These are phyloP conservation scores for Cenchrus purpureus DNA, from an alignment of 176 grass and related monocot species.

Conservation along the genomic window DNA sequence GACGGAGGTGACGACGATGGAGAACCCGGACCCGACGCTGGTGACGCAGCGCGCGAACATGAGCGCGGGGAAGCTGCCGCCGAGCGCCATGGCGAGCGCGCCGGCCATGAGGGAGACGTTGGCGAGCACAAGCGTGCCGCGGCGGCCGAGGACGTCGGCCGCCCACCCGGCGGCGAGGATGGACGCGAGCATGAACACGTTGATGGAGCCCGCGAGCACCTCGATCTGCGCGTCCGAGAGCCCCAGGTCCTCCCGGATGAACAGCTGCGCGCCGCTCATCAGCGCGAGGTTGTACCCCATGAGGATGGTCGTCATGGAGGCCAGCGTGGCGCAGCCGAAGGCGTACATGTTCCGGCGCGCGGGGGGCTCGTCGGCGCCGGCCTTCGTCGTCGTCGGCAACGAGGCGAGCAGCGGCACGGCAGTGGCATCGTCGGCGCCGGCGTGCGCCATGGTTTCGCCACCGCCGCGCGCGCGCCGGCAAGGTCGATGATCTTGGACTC, in stretches of 20 bases:
- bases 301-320: no score
- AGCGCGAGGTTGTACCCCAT: constrained; percentile 24
- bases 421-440: no score
- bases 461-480: no score
- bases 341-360: no score
- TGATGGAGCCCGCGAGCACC: constrained; percentile 48
- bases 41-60: constrained; percentile 47
- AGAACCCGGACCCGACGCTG: constrained; percentile 43
- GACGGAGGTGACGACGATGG: constrained; percentile 28
- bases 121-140: constrained; percentile 44
- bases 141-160: constrained; percentile 38
- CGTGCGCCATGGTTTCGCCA: no score
- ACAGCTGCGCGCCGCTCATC: constrained; percentile 65
- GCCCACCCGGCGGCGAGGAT: constrained; percentile 49
- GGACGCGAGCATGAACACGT: constrained; percentile 40
- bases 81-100: constrained; percentile 44
- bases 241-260: constrained; percentile 53
- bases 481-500: no score
- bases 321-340: no score
- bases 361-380: no score
- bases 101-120: constrained; percentile 49
- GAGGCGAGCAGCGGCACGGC: no score
- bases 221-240: constrained; percentile 41
- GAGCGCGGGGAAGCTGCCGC: constrained; percentile 36
- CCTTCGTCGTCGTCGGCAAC: no score